Percentiles rank a stretch among this genome's conserved stretches.
Evolutionary conservation across 768 basidiomycete genomes (phyloP).

Genomic region (Nidula microcarpa): DNA sequence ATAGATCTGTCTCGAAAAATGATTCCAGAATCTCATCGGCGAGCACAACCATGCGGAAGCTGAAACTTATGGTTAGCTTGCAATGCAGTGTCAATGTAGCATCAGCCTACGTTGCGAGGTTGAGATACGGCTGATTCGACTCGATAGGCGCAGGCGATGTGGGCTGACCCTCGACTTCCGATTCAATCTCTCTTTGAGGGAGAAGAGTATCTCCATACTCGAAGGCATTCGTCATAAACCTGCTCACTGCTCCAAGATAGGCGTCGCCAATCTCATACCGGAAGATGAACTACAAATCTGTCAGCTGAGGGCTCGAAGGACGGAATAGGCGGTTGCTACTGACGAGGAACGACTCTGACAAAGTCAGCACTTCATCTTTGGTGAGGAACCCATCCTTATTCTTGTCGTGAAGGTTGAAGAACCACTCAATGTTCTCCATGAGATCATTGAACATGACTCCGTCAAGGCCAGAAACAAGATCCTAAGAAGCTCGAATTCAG

Average conservation of each 20-base stretch:
- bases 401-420: conserved; percentile 94
- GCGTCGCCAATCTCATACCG: conserved; percentile 95
- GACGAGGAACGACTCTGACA: conserved; percentile 92
- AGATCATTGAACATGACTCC: conserved; percentile 94
- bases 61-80: conserved; percentile 19
- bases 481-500: conserved; percentile 40
- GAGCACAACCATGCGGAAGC: conserved; percentile 98
- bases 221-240: conserved; percentile 97
- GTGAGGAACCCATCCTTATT: conserved; percentile 94
- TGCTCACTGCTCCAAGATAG: conserved; percentile 92
- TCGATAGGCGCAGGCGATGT: conserved; percentile 46
- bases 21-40: conserved; percentile 95
- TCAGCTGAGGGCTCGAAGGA: background rate
- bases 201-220: conserved; percentile 96
- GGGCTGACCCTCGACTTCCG: conserved; percentile 23
- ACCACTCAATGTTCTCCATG: conserved; percentile 99
- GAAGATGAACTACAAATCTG: conserved; percentile 81
- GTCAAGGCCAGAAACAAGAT: conserved; percentile 84
- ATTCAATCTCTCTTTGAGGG: conserved; percentile 38
- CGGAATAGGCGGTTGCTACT: conserved; percentile 14
- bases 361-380: conserved; percentile 93
- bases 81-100: background rate
- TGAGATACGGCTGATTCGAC: conserved; percentile 88
- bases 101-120: conserved; percentile 71
- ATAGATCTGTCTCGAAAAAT: conserved; percentile 93